Evolutionary conservation across 2,329 filamentous ascomycete species (phyloP).

Genomic region (Scorias spongiosa): DNA sequence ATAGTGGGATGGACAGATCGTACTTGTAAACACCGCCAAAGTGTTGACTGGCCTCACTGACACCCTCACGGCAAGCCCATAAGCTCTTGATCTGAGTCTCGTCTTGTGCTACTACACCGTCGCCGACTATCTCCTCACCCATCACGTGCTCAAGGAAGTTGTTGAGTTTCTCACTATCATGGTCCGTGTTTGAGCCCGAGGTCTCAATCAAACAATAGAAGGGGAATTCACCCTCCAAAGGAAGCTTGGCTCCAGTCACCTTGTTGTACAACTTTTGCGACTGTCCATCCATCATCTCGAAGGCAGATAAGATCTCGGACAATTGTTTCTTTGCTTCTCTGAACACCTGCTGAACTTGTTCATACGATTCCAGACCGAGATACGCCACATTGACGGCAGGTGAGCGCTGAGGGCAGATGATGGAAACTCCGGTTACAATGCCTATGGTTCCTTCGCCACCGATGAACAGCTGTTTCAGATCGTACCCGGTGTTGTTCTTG

Average conservation of each 20-base stretch:
- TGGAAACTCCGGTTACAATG: slow-evolving; percentile 78
- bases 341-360: slow-evolving; percentile 76
- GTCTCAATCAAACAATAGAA: slow-evolving; percentile 98
- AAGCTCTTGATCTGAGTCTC: slow-evolving; percentile 75
- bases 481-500: slow-evolving; percentile 99
- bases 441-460: slow-evolving; percentile 90
- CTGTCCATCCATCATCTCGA: slow-evolving; percentile 86
- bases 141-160: slow-evolving; percentile 85
- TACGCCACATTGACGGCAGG: slow-evolving; percentile 89
- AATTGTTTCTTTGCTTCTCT: slow-evolving; percentile 77
- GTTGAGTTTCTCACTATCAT: slow-evolving; percentile 82
- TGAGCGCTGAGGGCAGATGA: slow-evolving; percentile 76
- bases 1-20: slow-evolving; percentile 83
- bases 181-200: slow-evolving; percentile 82
- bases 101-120: slow-evolving; percentile 85
- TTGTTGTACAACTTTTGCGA: slow-evolving; percentile 64
- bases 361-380: slow-evolving; percentile 79
- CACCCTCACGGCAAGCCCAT: slow-evolving; percentile 88
- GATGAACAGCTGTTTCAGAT: slow-evolving; percentile 92
- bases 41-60: slow-evolving; percentile 77
- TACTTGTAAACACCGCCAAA: slow-evolving; percentile 98
- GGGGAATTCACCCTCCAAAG: slow-evolving; percentile 68
- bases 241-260: slow-evolving; percentile 62
- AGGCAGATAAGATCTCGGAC: slow-evolving; percentile 89
- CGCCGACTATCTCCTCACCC: slow-evolving; percentile 68